phyloP scores from a whole-genome alignment of 306 rosid species.

The Citrullus mucosospermus region DNA sequence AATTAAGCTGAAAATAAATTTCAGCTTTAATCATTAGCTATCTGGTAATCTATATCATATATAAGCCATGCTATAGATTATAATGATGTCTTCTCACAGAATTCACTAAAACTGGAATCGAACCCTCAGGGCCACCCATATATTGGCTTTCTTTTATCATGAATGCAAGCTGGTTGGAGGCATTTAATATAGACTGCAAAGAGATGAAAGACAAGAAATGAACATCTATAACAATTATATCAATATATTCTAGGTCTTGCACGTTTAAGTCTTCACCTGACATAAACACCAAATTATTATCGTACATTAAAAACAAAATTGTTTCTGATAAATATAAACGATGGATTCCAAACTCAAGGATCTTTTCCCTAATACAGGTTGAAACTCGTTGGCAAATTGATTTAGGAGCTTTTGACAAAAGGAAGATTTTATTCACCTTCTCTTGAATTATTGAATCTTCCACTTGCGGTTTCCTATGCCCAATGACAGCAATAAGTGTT shows the following conservation, averaged over 20 bases:
- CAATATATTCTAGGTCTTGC: neutral
- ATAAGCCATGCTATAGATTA: slow-evolving; percentile 3
- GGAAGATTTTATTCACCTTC: slow-evolving; percentile 34
- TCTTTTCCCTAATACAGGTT: neutral
- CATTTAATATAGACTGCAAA: slow-evolving; percentile 52
- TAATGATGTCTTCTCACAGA: slow-evolving; percentile 48
- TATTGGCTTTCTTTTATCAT: slow-evolving; percentile 62
- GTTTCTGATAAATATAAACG: neutral
- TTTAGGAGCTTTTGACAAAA: neutral
- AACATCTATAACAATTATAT: neutral
- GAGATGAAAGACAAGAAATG: neutral
- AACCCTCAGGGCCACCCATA: slow-evolving; percentile 62
- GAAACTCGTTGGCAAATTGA: neutral
- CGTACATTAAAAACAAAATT: neutral
- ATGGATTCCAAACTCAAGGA: neutral
- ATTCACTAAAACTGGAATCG: slow-evolving; percentile 73
- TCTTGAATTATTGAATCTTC: slow-evolving; percentile 67
- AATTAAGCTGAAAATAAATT: slow-evolving; percentile 48
- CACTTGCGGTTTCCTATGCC: slow-evolving; percentile 37
- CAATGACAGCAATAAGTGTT: slow-evolving; percentile 59
- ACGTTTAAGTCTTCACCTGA: neutral
- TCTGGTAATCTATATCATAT: neutral
- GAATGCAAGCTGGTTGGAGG: slow-evolving; percentile 47
- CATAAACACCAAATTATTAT: neutral
- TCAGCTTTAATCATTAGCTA: slow-evolving; percentile 3